Base-by-base conservation (phyloP, 2,329 filamentous ascomycete genomes). In the Tolypocladium album region DNA sequence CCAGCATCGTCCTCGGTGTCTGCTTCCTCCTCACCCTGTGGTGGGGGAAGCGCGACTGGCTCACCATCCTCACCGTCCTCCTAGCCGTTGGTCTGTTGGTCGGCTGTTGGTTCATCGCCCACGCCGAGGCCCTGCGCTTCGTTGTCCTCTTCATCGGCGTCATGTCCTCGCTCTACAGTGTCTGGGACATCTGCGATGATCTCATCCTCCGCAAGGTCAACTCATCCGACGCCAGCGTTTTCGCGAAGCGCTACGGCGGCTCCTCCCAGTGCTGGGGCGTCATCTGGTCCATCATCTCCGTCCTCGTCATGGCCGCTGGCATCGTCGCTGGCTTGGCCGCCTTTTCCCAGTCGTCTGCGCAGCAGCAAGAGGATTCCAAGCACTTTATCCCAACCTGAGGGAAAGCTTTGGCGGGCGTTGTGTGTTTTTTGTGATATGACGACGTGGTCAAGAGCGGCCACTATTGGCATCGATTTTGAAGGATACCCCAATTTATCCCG, bases 131-230 rank as follows among this genome's bases (percentile, higher is more conserved):
- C 4, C 73, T 92, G 71, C 78, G 88, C 61, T 92, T 88, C 68
- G 82, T 91, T 58, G 86, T 89, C 58, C 79, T 92, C 36, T 92
- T 92, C 67, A 90, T 92, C 62, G 89, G 89, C 50, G 88, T 92
- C 66, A 92, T 92, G 89, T 88, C 85, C 8, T 87, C 85, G 2
- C 80, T 92, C 1, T 92, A 92, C 72, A 89, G 86, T 64, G 88
- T 89, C 6, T 92, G 89, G 89, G 89, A 92, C 76, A 92, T 92
- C 65, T 92, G 88, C 72, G 89, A 93, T 68, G 89, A 93, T 66
- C 77, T 92, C 39, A 91, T 93, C 65, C 76, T 92, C 5, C 82
- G 89, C 61, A 92, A 92, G 74, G 88, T 92, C 58, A 92, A 92
- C 72, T 85, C 81, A 27, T 91, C 88, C 5, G 89, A 93, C 69